A percentile compares a stretch with the other conserved stretches of the same genome.
Conservation (phyloP, 768 basidiomycete species). For the Russula abietina region DNA sequence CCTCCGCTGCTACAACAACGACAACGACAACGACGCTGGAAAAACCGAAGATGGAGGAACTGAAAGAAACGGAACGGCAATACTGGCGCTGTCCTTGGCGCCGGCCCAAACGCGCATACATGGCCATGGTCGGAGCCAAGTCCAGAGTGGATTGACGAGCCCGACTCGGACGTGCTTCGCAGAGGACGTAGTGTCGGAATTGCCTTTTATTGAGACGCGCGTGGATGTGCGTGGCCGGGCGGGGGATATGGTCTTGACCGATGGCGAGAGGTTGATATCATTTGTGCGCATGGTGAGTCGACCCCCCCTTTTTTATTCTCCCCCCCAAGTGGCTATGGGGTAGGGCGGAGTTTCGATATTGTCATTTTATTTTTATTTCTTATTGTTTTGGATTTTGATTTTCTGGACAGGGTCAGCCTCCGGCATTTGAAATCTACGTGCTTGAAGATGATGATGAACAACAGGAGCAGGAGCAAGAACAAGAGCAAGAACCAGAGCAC, state of each 20-base stretch:
- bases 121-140: too few relatives aligned
- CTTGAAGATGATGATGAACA: neutral
- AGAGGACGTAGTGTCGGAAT: neutral
- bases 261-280: constrained; percentile 3
- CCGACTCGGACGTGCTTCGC: constrained; percentile 4
- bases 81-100: too few relatives aligned
- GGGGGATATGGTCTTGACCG: constrained; percentile 12
- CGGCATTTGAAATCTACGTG: constrained; percentile 10
- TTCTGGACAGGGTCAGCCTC: neutral
- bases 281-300: constrained; percentile 7
- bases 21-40: neutral
- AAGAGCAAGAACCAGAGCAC: neutral
- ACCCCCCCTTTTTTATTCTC: too few relatives aligned
- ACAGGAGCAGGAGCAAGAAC: neutral
- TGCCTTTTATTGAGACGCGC: constrained; percentile 13
- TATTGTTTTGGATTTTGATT: neutral
- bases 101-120: neutral
- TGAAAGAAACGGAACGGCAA: neutral
- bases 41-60: neutral
- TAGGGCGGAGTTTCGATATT: too few relatives aligned
- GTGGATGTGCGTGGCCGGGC: neutral
- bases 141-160: too few relatives aligned
- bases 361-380: too few relatives aligned
- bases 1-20: neutral
- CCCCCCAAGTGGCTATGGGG: too few relatives aligned